These are phyloP conservation scores for Lepidium aucheri DNA, from an alignment of 345 rosid species.

Conservation along the genomic window DNA sequence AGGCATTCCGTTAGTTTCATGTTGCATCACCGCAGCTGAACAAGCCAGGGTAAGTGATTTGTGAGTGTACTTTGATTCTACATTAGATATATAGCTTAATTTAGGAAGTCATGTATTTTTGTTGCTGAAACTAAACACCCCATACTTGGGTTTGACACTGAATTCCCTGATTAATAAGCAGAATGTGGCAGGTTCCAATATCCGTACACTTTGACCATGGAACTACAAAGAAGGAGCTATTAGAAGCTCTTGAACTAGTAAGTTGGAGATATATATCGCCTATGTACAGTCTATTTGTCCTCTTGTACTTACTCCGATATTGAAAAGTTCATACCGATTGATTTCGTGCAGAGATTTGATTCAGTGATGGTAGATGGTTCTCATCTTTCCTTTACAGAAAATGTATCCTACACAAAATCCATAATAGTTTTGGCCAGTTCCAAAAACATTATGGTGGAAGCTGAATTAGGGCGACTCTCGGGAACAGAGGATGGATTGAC, in stretches of 20 bases:
- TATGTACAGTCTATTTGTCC: neutral
- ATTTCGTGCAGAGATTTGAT: conserved; percentile 61
- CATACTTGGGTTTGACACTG: neutral
- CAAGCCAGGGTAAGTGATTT: conserved; percentile 63
- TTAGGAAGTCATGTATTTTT: neutral
- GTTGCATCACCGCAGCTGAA: conserved; percentile 82
- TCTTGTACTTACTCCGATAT: neutral
- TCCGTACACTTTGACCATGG: conserved; percentile 96
- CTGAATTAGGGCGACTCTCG: conserved; percentile 87
- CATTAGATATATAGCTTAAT: neutral
- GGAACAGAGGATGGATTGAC: conserved; percentile 98
- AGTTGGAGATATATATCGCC: conserved; percentile 10
- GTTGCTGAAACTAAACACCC: neutral
- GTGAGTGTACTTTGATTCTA: neutral
- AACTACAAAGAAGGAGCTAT: conserved; percentile 66
- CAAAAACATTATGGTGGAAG: conserved; percentile 73
- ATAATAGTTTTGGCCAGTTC: conserved; percentile 62
- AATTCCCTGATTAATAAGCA: neutral
- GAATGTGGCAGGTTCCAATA: conserved; percentile 70
- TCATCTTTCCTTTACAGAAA: conserved; percentile 72
- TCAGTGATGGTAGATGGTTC: conserved; percentile 97
- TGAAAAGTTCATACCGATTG: conserved; percentile 7
- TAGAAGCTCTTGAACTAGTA: conserved; percentile 76
- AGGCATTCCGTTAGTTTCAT: conserved; percentile 72
- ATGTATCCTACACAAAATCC: conserved; percentile 62